phyloP scores from a whole-genome alignment of 192 early-diverging fungal genomes.

The Obelidium mucronatum region DNA sequence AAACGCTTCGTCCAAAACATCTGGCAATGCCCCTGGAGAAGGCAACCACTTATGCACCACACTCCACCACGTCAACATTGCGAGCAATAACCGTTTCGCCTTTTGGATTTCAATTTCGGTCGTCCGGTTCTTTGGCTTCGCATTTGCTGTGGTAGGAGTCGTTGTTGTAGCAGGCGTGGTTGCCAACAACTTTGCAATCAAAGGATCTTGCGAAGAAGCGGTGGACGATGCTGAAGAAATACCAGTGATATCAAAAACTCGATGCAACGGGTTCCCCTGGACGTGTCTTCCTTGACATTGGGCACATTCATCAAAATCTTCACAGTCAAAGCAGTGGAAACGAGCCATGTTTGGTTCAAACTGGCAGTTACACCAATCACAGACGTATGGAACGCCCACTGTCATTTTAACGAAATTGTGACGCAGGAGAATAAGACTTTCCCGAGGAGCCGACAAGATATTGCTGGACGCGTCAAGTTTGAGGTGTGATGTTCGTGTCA shows the following conservation, averaged over 20 bases:
- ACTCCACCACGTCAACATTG: conserved; percentile 14
- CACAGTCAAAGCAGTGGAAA: conserved; percentile 18
- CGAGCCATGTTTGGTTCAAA: neutral
- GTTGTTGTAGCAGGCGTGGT: neutral
- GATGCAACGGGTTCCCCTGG: neutral
- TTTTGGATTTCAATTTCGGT: neutral
- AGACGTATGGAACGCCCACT: neutral
- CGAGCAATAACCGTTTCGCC: neutral
- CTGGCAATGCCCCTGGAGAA: neutral
- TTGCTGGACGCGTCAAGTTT: no score
- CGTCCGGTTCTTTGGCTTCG: no score
- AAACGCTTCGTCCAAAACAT: conserved; percentile 18
- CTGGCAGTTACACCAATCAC: neutral
- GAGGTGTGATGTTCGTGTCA: no score
- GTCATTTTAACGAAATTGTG: no score
- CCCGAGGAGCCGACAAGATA: no score
- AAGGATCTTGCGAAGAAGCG: neutral
- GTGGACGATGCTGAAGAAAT: neutral
- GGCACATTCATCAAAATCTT: conserved; percentile 18
- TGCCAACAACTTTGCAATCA: conserved; percentile 5
- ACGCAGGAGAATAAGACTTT: no score
- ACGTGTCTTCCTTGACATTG: neutral
- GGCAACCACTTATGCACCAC: neutral
- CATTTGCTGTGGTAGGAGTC: neutral
- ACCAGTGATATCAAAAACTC: neutral